phyloP scores from a whole-genome alignment of 2,329 filamentous ascomycete species.

The Phaeosphaeria sp. region DNA sequence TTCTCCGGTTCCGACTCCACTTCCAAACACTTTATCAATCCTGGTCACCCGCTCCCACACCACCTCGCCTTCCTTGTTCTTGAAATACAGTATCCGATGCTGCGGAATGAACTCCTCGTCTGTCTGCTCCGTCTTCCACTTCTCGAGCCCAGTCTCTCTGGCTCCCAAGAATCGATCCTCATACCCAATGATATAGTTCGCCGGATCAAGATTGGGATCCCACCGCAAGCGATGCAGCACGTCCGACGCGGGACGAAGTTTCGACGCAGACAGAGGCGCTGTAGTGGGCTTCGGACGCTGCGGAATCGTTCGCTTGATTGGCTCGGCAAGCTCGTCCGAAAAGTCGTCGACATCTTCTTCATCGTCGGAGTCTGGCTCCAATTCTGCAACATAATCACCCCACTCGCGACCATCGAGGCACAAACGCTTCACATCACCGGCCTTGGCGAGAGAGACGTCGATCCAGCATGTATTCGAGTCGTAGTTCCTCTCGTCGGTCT shows the following conservation, averaged over 20 bases:
- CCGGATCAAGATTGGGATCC: slow-evolving; percentile 54
- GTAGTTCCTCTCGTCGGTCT: slow-evolving; percentile 44
- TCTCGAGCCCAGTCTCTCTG: slow-evolving; percentile 54
- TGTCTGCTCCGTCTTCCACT: slow-evolving; percentile 62
- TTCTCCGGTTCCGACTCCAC: slow-evolving; percentile 37
- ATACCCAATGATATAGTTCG: slow-evolving; percentile 60
- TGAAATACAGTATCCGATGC: slow-evolving; percentile 61
- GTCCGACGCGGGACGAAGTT: slow-evolving; percentile 49
- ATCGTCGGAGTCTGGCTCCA: slow-evolving; percentile 49
- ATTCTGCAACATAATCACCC: slow-evolving; percentile 55
- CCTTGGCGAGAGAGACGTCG: slow-evolving; percentile 38
- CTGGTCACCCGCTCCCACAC: slow-evolving; percentile 58
- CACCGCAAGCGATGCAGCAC: slow-evolving; percentile 58
- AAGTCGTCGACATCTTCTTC: slow-evolving; percentile 33
- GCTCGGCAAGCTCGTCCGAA: slow-evolving; percentile 15
- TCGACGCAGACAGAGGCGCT: slow-evolving; percentile 30
- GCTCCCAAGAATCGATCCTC: slow-evolving; percentile 60
- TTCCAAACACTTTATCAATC: slow-evolving; percentile 57
- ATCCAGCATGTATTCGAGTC: slow-evolving; percentile 46
- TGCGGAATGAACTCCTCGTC: slow-evolving; percentile 64
- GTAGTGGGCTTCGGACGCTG: slow-evolving; percentile 21
- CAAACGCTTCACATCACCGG: slow-evolving; percentile 48
- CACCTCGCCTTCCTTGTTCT: slow-evolving; percentile 45
- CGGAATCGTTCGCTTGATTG: slow-evolving; percentile 21
- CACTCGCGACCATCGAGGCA: slow-evolving; percentile 58